Evolutionary conservation across 192 early-diverging fungal genomes (phyloP).

Genomic region (Gigaspora rosea): DNA sequence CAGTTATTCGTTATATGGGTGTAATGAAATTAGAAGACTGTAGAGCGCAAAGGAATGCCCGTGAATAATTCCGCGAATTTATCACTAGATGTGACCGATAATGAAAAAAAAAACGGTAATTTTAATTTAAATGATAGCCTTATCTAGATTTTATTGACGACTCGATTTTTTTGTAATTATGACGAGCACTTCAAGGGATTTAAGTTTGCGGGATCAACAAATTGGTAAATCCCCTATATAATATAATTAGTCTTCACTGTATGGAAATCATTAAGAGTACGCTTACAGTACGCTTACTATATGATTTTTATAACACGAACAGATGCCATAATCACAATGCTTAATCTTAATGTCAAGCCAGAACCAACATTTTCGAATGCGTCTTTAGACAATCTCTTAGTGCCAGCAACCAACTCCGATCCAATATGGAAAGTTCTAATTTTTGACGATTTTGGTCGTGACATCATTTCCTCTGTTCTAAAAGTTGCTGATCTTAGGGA

Average conservation of each 20-base stretch:
- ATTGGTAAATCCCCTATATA: conserved; percentile 51
- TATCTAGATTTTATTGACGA: too few species aligned
- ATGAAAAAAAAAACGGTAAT: too few species aligned
- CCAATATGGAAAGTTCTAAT: conserved; percentile 97
- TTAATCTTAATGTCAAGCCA: conserved; percentile 76
- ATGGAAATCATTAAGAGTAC: too few species aligned
- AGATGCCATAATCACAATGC: conserved; percentile 84
- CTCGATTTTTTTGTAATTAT: conserved; percentile 20
- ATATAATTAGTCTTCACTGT: background rate
- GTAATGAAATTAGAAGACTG: too few species aligned
- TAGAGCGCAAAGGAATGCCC: too few species aligned
- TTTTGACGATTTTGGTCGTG: conserved; percentile 90
- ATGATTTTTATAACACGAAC: conserved; percentile 25
- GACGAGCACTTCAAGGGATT: conserved; percentile 41
- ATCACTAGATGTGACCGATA: too few species aligned
- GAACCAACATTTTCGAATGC: conserved; percentile 39
- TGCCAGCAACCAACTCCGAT: conserved; percentile 44
- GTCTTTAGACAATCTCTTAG: conserved; percentile 37
- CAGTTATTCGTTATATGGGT: too few species aligned
- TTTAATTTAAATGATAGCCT: too few species aligned
- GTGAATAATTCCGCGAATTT: too few species aligned
- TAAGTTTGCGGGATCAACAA: conserved; percentile 61
- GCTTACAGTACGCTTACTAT: background rate
- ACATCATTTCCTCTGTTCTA: conserved; percentile 95
- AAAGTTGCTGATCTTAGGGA: conserved; percentile 95